Percentiles rank a stretch among this genome's conserved stretches.
Evolutionary conservation across 345 rosid species (phyloP).

Genomic region (Carallia brachiata): DNA sequence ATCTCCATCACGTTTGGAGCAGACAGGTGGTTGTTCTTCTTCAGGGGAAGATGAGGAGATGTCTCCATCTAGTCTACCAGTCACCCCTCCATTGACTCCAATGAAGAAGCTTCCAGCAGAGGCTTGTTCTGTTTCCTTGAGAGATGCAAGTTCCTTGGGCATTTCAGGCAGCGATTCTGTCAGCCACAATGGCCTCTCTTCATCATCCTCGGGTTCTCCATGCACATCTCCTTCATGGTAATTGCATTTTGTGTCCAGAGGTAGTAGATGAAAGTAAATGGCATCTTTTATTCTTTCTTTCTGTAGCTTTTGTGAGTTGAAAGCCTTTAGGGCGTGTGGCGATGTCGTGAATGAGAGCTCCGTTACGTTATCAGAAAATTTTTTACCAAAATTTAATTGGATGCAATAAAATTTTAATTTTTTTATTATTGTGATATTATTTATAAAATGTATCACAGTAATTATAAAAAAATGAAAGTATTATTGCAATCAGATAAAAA

Average conservation of each 20-base stretch:
- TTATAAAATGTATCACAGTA: too few relatives aligned
- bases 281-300: not conserved
- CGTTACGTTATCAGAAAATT: too few relatives aligned
- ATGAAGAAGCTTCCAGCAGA: conserved; percentile 79
- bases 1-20: conserved; percentile 70
- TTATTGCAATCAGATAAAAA: too few relatives aligned
- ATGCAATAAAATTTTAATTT: too few relatives aligned
- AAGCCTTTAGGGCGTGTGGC: not conserved
- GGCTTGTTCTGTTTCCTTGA: conserved; percentile 72
- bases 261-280: not conserved
- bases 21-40: conserved; percentile 34
- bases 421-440: too few relatives aligned
- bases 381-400: too few relatives aligned
- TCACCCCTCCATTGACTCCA: conserved; percentile 73
- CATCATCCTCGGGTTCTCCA: conserved; percentile 65
- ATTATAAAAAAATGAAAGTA: too few relatives aligned
- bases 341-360: too few relatives aligned
- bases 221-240: conserved; percentile 91
- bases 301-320: not conserved
- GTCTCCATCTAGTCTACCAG: conserved; percentile 5
- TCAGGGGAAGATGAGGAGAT: conserved; percentile 41
- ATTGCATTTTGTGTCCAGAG: conserved; percentile 16
- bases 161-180: conserved; percentile 58
- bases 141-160: conserved; percentile 48
- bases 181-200: conserved; percentile 49